Evolutionary conservation across 2,329 filamentous ascomycete genomes (phyloP), one percentile per base, ranked within the genome.

Genomic region (Paraconiothyrium sp.): DNA sequence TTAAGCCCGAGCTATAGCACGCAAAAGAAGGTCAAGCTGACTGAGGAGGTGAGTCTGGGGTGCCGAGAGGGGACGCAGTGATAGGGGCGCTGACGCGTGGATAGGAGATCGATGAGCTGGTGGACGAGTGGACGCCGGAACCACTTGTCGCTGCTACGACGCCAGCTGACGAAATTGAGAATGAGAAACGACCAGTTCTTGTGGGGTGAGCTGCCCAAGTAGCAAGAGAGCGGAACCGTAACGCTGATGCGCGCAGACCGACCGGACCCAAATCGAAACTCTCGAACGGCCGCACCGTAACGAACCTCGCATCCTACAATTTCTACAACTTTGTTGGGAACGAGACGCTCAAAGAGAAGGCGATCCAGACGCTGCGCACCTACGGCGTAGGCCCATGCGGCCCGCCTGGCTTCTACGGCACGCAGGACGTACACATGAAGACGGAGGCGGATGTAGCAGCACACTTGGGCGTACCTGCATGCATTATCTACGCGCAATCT

Each of bases 361-460:
- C 94, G 1, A 93, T 99, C 65, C 90, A 94, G 78, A 96, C 94
- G 0, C 86, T 99, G 43, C 92, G 94, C 62, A 97, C 92, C 22
- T 99, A 99, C 72, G 95, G 95, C 59, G 96, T 99, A 44, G 96
- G 95, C 9, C 94, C 95, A 60, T 99, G 95, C 77, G 95, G 95
- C 22, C 95, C 95, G 20, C 95, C 95, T 6, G 94, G 97, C 67
- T 99, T 99, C 82, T 99, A 99, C 82, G 95, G 94, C 67, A 99
- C 93, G 35, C 94, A 98, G 78, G 95, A 99, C 80, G 94, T 98
- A 49, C 95, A 99, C 80, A 94, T 97, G 88, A 95, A 96, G 83
- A 93, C 93, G 16, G 95, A 99, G 81, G 88, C 92, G 59, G 94
- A 98, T 77, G 94, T 99, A 74, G 93, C 95, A 27, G 87, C 91